Conservation (phyloP, 2,329 filamentous ascomycete species). For the Botrytis elliptica region DNA sequence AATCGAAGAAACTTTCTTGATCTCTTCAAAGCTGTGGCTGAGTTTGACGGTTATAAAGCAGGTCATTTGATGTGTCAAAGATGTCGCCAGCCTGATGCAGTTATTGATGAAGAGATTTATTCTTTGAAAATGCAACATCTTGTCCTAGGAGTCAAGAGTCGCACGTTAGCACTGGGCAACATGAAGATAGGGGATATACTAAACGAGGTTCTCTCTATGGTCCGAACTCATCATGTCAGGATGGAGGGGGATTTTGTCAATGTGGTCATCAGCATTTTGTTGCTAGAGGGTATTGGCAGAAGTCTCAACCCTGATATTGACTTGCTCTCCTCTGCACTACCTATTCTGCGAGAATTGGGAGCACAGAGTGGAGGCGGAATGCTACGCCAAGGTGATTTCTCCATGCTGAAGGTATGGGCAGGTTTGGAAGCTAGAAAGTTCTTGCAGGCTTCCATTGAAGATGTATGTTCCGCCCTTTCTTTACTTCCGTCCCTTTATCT, state of each 20-base stretch:
- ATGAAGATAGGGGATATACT: conserved; percentile 96
- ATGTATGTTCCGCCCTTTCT: conserved; percentile 54
- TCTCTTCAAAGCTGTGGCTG: conserved; percentile 91
- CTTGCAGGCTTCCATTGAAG: conserved; percentile 85
- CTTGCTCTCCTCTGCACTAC: conserved; percentile 79
- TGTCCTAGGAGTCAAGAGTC: conserved; percentile 83
- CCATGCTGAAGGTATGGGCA: conserved; percentile 88
- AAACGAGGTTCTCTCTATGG: conserved; percentile 87
- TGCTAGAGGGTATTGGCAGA: conserved; percentile 91
- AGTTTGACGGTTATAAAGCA: conserved; percentile 95
- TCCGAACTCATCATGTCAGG: conserved; percentile 85
- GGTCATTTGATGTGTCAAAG: conserved; percentile 95
- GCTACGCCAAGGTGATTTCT: conserved; percentile 70
- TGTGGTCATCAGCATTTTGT: conserved; percentile 89
- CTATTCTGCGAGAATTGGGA: conserved; percentile 85
- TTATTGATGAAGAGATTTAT: conserved; percentile 86
- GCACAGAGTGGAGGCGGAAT: conserved; percentile 71
- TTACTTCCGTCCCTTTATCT: conserved; percentile 11
- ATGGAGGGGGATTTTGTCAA: conserved; percentile 98
- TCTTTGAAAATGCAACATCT: conserved; percentile 96
- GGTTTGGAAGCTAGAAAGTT: conserved; percentile 86
- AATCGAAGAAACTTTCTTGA: conserved; percentile 93
- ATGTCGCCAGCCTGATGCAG: conserved; percentile 86
- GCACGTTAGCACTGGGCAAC: conserved; percentile 87
- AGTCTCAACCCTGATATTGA: conserved; percentile 84